Percentiles rank a stretch among this genome's conserved stretches.
These are phyloP conservation scores for Penicillium sclerotiorum DNA, from an alignment of 2,329 filamentous ascomycete species.

Conservation along the genomic window DNA sequence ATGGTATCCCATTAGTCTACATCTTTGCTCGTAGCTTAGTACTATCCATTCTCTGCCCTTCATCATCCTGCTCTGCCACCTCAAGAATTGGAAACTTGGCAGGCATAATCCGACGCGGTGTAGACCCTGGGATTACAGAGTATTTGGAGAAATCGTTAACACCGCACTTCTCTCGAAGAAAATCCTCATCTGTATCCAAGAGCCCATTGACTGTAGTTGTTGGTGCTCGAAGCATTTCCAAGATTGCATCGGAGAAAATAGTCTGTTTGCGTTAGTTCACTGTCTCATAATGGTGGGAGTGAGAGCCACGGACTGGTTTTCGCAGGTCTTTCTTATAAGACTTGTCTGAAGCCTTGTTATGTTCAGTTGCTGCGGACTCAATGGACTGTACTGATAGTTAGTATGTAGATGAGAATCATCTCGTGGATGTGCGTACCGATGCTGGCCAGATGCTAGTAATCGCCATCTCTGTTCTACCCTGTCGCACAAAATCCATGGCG, in stretches of 20 bases:
- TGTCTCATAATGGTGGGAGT: neutral
- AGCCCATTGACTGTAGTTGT: slow-evolving; percentile 67
- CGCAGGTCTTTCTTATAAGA: slow-evolving; percentile 62
- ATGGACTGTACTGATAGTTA: slow-evolving; percentile 55
- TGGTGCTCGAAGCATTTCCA: slow-evolving; percentile 68
- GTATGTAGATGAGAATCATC: neutral
- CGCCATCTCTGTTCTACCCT: slow-evolving; percentile 68
- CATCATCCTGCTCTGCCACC: slow-evolving; percentile 78
- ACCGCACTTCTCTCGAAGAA: slow-evolving; percentile 65
- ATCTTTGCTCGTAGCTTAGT: slow-evolving; percentile 29
- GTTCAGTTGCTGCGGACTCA: slow-evolving; percentile 72
- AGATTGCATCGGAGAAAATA: slow-evolving; percentile 78
- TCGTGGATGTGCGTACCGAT: slow-evolving; percentile 53
- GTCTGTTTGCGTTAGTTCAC: slow-evolving; percentile 37
- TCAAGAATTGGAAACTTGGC: slow-evolving; percentile 66
- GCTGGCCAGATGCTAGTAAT: slow-evolving; percentile 85
- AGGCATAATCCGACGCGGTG: slow-evolving; percentile 78
- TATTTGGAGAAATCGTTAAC: slow-evolving; percentile 74
- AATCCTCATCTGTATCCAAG: slow-evolving; percentile 78
- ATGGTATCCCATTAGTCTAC: neutral
- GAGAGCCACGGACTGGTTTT: slow-evolving; percentile 51
- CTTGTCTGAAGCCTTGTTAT: slow-evolving; percentile 51
- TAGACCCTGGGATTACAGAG: slow-evolving; percentile 64
- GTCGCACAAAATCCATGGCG: slow-evolving; percentile 75
- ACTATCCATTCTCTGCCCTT: slow-evolving; percentile 73